Evolutionary conservation across 805 yeast species (phyloP).

Genomic region (Barnettozyma pratensis): DNA sequence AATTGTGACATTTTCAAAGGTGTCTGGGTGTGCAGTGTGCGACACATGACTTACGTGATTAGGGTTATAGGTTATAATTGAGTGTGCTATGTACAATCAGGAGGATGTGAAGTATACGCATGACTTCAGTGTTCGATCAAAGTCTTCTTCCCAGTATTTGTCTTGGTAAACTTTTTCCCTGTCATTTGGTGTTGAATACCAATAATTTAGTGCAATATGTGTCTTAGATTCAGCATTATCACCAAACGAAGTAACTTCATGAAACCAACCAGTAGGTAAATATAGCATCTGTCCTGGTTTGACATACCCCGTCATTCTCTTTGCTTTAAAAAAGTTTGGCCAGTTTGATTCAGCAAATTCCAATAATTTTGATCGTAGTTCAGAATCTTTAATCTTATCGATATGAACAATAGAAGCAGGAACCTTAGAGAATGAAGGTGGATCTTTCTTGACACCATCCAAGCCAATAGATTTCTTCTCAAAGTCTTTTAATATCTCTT

Average conservation of each 20-base stretch:
- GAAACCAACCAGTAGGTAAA: conserved; percentile 79
- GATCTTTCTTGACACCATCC: conserved; percentile 35
- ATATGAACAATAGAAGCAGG: conserved; percentile 62
- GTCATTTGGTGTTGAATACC: conserved; percentile 63
- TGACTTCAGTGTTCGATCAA: conserved; percentile 35
- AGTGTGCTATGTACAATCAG: not conserved
- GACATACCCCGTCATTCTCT: conserved; percentile 41
- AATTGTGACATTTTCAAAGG: not conserved
- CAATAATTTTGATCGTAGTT: conserved; percentile 26
- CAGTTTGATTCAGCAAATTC: conserved; percentile 36
- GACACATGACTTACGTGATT: not conserved
- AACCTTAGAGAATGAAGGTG: conserved; percentile 62
- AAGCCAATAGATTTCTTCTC: conserved; percentile 17
- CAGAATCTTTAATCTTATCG: conserved; percentile 40
- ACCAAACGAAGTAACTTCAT: conserved; percentile 69
- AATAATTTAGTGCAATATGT: conserved; percentile 67
- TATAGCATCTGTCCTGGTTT: conserved; percentile 63
- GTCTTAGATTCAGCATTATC: conserved; percentile 21
- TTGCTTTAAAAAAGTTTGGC: conserved; percentile 42
- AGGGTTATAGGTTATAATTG: not conserved
- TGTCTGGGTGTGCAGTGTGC: not conserved
- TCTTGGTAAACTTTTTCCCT: conserved; percentile 38
- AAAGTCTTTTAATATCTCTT: conserved; percentile 13
- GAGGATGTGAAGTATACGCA: conserved; percentile 14
- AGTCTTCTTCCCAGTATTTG: conserved; percentile 51